Conservation (phyloP, 164 flowering plant species). For the Aristolochia californica region DNA sequence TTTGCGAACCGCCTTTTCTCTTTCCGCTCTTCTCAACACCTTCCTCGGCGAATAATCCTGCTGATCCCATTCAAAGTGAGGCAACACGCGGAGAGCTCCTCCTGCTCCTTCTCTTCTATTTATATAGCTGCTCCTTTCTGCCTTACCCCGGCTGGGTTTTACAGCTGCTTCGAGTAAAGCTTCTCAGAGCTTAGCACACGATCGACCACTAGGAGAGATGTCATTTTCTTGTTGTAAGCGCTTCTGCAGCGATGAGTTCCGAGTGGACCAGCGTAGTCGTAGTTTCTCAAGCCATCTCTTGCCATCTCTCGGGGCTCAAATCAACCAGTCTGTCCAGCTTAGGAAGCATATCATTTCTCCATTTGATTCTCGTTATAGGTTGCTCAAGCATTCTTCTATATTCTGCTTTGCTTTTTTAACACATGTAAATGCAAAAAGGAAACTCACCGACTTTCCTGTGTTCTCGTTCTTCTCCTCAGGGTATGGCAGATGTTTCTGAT, state of each 20-base stretch:
- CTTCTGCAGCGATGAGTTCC: constrained; percentile 46
- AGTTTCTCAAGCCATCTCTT: constrained; percentile 55
- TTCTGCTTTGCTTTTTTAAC: background rate
- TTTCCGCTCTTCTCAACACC: constrained; percentile 4
- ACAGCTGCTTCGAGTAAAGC: background rate
- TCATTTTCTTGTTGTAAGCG: constrained; percentile 41
- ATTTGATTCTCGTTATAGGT: constrained; percentile 71
- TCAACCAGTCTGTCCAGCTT: constrained; percentile 53
- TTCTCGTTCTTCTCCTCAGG: too few species aligned
- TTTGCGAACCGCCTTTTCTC: constrained; percentile 8
- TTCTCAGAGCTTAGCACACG: too few species aligned
- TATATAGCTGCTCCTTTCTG: constrained; percentile 16
- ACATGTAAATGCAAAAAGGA: background rate
- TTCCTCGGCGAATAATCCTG: background rate
- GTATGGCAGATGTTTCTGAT: constrained; percentile 89
- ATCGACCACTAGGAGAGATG: constrained; percentile 26
- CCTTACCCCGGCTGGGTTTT: constrained; percentile 13
- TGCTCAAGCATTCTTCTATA: too few species aligned
- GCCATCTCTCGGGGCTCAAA: constrained; percentile 88
- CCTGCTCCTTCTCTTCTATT: constrained; percentile 17
- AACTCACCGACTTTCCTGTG: too few species aligned
- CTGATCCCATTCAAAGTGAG: background rate
- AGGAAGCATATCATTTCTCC: constrained; percentile 67
- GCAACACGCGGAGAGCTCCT: background rate
- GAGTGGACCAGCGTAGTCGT: constrained; percentile 17